phyloP scores from a whole-genome alignment of 306 rosid species.

The Vigna mungo region DNA sequence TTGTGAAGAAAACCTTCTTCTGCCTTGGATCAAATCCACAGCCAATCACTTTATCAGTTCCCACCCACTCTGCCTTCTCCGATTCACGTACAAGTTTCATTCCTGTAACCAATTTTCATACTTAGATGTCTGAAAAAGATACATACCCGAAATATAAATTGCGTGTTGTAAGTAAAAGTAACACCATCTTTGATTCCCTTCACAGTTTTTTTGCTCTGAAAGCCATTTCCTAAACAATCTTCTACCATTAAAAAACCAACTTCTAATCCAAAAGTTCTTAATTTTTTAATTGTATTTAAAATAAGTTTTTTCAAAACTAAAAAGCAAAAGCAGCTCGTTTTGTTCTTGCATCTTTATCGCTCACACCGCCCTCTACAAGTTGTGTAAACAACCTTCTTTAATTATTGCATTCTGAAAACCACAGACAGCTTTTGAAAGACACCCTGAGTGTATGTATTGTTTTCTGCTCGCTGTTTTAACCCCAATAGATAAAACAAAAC shows the following conservation, averaged over 20 bases:
- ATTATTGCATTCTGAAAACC: not conserved
- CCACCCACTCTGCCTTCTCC: slow-evolving; percentile 80
- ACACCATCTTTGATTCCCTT: not conserved
- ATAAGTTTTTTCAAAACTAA: too few relatives aligned
- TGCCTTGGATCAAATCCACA: slow-evolving; percentile 92
- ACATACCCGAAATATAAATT: not conserved
- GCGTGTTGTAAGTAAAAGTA: not conserved
- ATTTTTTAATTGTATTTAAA: not conserved
- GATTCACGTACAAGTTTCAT: slow-evolving; percentile 74
- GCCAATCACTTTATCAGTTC: slow-evolving; percentile 77
- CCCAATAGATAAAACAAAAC: slow-evolving; percentile 8
- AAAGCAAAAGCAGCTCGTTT: not conserved
- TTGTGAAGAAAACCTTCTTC: slow-evolving; percentile 90
- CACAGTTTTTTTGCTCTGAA: not conserved
- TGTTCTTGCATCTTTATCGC: not conserved
- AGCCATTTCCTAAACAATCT: not conserved
- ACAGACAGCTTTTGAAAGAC: not conserved
- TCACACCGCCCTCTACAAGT: not conserved
- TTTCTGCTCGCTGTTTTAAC: not conserved
- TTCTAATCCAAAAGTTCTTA: not conserved
- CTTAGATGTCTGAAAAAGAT: slow-evolving; percentile 14
- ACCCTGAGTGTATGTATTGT: not conserved
- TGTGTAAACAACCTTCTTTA: not conserved
- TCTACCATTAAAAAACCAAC: not conserved
- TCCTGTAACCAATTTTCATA: slow-evolving; percentile 55